Evolutionary conservation across 345 rosid genomes (phyloP), one percentile per base, ranked within the genome.

Genomic region (Trapa incisa): DNA sequence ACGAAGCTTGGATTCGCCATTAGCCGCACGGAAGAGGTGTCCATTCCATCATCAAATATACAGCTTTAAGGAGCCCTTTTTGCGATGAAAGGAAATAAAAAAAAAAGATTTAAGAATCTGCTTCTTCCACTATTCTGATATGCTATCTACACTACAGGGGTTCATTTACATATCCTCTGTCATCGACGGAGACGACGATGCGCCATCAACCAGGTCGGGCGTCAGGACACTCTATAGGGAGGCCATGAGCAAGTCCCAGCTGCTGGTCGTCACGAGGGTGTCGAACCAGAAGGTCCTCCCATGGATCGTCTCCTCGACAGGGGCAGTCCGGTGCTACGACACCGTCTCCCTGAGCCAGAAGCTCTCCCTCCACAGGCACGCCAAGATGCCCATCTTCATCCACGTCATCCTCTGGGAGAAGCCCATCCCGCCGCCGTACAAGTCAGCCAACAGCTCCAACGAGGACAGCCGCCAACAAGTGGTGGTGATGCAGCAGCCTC

Each of bases 11-110:
- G 99, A 0, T 94, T 94, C 54, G 92, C 99, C 75, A 91, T 94
- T 71, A 91, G 99, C 79, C 95, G 99, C 70, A 94, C 99, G 12
- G 96, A 88, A 82, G 99, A 94, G 94, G 98, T 92, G 61, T 16
- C n/a, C n/a, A 33, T 22, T 11, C 8, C 29, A 22, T 22, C 29
- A 22, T 22, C 29, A 22, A 22, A 22, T 22, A 22, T 22, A 22
- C 29, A 22, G 29, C 29, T 22, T 22, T 22, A 22, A 22, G 29
- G 29, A 22, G 29, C 29, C 29, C 29, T 22, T 22, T 22, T 22
- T 22, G 29, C 29, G 29, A 22, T 22, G 29, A 22, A 22, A 22
- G 29, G 29, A 22, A 22, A 22, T 22, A 22, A 22, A 22, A 22
- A 22, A 22, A 22, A 41, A 2, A 41, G 43, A 0, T 41, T 41